These are phyloP conservation scores for Sporothrix pseudoabietina DNA, from an alignment of 2,329 filamentous ascomycete genomes.

Conservation along the genomic window DNA sequence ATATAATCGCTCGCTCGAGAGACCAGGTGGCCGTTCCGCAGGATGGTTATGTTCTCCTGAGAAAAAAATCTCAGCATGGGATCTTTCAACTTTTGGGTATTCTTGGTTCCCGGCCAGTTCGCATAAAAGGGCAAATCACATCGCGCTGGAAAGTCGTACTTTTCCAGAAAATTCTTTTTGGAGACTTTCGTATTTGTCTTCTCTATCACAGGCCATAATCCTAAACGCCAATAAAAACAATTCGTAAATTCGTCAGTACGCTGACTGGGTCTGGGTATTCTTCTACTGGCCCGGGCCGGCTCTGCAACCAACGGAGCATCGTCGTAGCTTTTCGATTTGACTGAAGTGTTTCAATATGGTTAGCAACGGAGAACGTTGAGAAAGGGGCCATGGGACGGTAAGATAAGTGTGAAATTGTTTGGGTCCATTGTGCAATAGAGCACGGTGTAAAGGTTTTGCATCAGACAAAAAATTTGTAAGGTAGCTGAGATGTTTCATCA, in stretches of 20 bases:
- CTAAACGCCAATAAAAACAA: constrained; percentile 51
- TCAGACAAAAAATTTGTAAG: constrained; percentile 86
- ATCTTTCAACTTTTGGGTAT: constrained; percentile 31
- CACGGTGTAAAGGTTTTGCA: constrained; percentile 37
- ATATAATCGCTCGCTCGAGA: constrained; percentile 97
- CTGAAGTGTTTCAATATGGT: background rate
- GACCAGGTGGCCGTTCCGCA: constrained; percentile 92
- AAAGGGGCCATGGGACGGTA: background rate
- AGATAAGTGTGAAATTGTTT: background rate
- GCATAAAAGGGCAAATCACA: constrained; percentile 37
- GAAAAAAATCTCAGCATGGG: constrained; percentile 51
- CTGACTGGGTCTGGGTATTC: background rate
- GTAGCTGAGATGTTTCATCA: constrained; percentile 99
- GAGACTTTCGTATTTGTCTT: constrained; percentile 82
- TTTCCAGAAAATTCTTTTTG: constrained; percentile 78
- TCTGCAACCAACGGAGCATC: constrained; percentile 25
- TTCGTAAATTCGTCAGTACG: constrained; percentile 28
- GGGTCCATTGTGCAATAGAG: constrained; percentile 12
- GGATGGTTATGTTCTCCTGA: constrained; percentile 83
- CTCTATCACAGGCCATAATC: constrained; percentile 90
- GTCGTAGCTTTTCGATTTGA: constrained; percentile 30
- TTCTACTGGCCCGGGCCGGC: background rate
- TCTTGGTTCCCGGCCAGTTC: background rate
- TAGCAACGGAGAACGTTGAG: background rate
- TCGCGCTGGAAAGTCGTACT: constrained; percentile 59